Conservation (phyloP, 1,139 yeast genomes). For the Candida albicans region DNA sequence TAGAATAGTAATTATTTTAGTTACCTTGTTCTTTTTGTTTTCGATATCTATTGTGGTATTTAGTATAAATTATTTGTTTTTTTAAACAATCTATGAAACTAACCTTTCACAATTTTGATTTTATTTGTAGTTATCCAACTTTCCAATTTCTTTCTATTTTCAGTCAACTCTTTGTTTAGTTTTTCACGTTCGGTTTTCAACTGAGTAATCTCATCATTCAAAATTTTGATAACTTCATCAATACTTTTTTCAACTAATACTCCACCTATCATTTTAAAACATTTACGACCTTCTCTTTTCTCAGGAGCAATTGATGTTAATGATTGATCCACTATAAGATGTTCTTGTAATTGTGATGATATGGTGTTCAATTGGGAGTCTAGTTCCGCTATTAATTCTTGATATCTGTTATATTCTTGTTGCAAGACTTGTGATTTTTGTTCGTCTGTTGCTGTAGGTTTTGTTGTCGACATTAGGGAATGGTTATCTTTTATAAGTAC, state of each 20-base stretch:
- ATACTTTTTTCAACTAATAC: constrained; percentile 84
- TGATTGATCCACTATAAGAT: constrained; percentile 38
- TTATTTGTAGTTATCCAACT: constrained; percentile 67
- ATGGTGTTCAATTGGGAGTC: constrained; percentile 57
- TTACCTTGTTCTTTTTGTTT: neutral
- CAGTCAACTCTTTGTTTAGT: constrained; percentile 46
- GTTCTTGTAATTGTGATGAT: constrained; percentile 43
- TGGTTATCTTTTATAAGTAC: neutral
- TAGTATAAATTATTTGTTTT: neutral
- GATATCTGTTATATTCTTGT: constrained; percentile 60
- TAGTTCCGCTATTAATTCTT: constrained; percentile 57
- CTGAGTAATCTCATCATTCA: constrained; percentile 57
- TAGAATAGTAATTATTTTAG: constrained; percentile 3
- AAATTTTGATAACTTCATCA: constrained; percentile 67
- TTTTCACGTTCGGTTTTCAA: constrained; percentile 44
- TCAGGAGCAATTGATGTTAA: constrained; percentile 29
- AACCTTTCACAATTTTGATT: constrained; percentile 56
- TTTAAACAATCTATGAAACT: neutral
- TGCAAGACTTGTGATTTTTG: constrained; percentile 53
- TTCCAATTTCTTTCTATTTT: constrained; percentile 56
- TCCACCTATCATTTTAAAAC: constrained; percentile 94
- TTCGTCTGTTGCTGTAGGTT: constrained; percentile 27
- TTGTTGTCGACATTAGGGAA: neutral
- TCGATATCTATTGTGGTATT: neutral
- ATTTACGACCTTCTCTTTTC: constrained; percentile 60